A percentile compares a stretch with the other conserved stretches of the same genome.
Evolutionary conservation across 169 alveolate species (phyloP).

Genomic region (Fabrea salina): DNA sequence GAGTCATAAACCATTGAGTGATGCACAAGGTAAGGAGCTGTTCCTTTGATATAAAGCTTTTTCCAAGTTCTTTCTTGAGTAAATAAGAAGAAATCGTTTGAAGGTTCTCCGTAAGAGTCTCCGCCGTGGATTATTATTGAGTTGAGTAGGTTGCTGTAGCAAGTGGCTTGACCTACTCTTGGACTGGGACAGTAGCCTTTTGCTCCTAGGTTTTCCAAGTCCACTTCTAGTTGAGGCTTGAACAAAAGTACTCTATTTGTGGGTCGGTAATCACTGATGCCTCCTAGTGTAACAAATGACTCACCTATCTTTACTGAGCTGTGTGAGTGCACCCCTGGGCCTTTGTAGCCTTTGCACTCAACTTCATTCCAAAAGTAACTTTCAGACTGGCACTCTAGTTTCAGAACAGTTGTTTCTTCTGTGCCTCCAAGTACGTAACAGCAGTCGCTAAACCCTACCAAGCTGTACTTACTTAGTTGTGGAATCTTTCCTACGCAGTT

Average conservation of each 20-base stretch:
- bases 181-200: background rate
- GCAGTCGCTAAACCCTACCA: too few relatives aligned
- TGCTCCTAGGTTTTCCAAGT: background rate
- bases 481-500: background rate
- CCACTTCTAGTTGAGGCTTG: background rate
- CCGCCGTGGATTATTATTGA: conserved; percentile 13
- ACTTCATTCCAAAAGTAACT: conserved; percentile 3
- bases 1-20: background rate
- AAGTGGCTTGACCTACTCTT: conserved; percentile 14
- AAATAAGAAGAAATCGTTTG: background rate
- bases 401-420: background rate
- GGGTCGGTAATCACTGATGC: background rate
- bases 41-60: background rate
- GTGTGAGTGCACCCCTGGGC: background rate
- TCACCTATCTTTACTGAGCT: background rate
- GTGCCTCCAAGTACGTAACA: background rate
- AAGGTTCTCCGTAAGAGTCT: background rate
- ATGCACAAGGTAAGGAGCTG: background rate
- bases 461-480: too few relatives aligned
- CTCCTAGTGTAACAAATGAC: background rate
- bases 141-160: background rate
- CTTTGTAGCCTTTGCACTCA: conserved; percentile 5
- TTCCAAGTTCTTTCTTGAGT: background rate
- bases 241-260: background rate
- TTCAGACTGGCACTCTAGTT: background rate